Base-by-base conservation (phyloP, 2,329 filamentous ascomycete genomes). In the Verticillium albo-atrum region DNA sequence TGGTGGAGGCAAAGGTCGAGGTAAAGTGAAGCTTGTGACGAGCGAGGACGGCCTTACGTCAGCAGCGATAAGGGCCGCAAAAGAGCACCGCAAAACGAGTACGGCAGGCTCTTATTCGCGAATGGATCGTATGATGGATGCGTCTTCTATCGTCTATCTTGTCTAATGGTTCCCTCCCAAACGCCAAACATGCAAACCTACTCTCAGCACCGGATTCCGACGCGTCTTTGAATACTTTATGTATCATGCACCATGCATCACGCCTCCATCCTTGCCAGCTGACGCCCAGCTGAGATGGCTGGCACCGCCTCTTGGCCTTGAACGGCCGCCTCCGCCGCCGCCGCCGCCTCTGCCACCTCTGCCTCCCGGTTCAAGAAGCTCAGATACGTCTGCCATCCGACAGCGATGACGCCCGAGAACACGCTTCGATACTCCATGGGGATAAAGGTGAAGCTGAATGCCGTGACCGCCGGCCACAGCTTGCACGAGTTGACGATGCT, bases 381-480 rank as follows among this genome's bases (percentile, higher is more conserved):
- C 66, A 97, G 70, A 79, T 97, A 97, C 1, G 91, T 92, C 82
- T 97, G 93, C 93, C 93, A 97, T 0, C 90, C 90, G 56, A 97
- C 89, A 1, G 91, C 91, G 64, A 96, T 83, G 6, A 89, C 76
- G 1, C 90, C 91, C 0, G 89, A 86, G 66, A 97, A 95, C 17
- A 96, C 82, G 66, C 87, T 90, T 56, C 93, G 81, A 73, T 91
- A 94, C 69, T 94, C 87, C 54, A 92, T 79, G 27, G 88, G 85
- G 4, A 97, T 78, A 68, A 91, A 95, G n/a, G 89, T 86, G 69
- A 97, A 96, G 72, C 83, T 93, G 70, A 97, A 88, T 0, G 92
- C 92, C 15, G 89, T 96, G 17, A 96, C 89, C 0, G 86, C 86
- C 0, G 93, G 94, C 93, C 93, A 97, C 26, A 97, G 74, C 76